Percentiles rank a stretch among this genome's conserved stretches.
Conservation (phyloP, 1,139 yeast species). For the Candida pseudocylindracea region DNA sequence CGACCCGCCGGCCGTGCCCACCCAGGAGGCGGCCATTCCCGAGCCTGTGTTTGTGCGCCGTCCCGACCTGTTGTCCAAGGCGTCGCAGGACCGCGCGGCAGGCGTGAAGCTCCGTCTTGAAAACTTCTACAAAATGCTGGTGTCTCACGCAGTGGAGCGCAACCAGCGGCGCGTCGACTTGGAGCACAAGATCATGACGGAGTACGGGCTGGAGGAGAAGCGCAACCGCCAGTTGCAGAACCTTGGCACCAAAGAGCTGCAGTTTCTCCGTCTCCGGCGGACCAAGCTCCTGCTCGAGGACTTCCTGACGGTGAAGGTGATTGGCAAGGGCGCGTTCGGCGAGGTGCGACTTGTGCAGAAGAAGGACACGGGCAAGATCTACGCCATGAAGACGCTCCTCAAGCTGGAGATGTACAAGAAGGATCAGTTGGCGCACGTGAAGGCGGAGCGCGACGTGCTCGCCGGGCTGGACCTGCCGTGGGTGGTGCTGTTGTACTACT, state of each 20-base stretch:
- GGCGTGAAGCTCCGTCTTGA: conserved; percentile 52
- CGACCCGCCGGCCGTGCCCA: too few species aligned
- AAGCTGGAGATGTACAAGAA: conserved; percentile 70
- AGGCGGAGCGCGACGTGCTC: conserved; percentile 68
- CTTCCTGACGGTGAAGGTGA: conserved; percentile 59
- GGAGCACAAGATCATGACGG: conserved; percentile 43
- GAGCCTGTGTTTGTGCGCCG: conserved; percentile 17
- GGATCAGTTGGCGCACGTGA: conserved; percentile 68
- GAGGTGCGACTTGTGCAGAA: conserved; percentile 72
- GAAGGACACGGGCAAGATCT: conserved; percentile 60
- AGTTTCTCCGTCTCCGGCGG: conserved; percentile 50
- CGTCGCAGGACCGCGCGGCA: conserved; percentile 52
- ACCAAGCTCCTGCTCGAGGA: conserved; percentile 56
- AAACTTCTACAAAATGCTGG: conserved; percentile 55
- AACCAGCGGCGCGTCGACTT: conserved; percentile 57
- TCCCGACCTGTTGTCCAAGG: conserved; percentile 50
- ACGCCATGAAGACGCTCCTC: conserved; percentile 64
- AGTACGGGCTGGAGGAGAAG: conserved; percentile 46
- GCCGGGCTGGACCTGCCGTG: conserved; percentile 78
- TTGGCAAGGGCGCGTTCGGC: conserved; percentile 78
- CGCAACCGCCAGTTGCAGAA: conserved; percentile 50
- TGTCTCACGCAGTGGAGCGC: conserved; percentile 60
- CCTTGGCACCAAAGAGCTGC: conserved; percentile 58
- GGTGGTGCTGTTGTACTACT: conserved; percentile 66
- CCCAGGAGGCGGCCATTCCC: background rate